Conservation (phyloP, 2,329 filamentous ascomycete species). For the Knufia petricola region DNA sequence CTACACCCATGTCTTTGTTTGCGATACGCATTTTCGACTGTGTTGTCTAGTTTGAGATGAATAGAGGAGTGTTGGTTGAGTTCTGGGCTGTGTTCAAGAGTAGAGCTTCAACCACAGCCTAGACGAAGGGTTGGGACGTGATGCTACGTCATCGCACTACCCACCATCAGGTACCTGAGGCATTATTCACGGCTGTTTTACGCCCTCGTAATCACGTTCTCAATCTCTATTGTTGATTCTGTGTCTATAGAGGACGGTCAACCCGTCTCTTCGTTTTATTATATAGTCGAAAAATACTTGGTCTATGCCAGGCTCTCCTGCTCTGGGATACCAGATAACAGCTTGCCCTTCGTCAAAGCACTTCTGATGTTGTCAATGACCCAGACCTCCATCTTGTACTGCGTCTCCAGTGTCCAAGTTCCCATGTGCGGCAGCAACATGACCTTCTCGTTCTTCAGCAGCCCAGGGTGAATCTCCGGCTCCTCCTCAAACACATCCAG, state of each 20-base stretch:
- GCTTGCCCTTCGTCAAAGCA: constrained; percentile 2
- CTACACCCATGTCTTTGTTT: constrained; percentile 8
- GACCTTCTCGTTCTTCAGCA: constrained; percentile 60
- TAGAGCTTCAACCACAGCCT: too few species aligned
- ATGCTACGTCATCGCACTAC: background rate
- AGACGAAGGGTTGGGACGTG: background rate
- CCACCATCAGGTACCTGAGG: too few species aligned
- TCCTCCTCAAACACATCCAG: constrained; percentile 79
- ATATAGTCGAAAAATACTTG: too few species aligned
- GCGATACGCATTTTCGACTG: constrained; percentile 5
- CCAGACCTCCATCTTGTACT: constrained; percentile 38
- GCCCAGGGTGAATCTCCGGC: constrained; percentile 62
- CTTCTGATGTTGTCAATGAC: constrained; percentile 17
- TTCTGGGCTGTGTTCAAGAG: too few species aligned
- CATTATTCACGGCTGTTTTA: too few species aligned
- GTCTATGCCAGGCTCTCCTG: constrained; percentile 6
- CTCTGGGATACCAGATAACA: constrained; percentile 7
- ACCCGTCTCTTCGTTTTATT: too few species aligned
- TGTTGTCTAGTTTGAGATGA: background rate
- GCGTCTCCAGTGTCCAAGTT: constrained; percentile 61
- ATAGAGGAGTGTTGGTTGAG: too few species aligned
- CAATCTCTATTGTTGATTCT: background rate
- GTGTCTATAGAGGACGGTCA: background rate
- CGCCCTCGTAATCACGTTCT: too few species aligned
- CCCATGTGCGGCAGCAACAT: constrained; percentile 79